A percentile compares a stretch with the other conserved stretches of the same genome.
phyloP scores from a whole-genome alignment of 2,329 filamentous ascomycete genomes.

The Pestalotiopsis sp. region DNA sequence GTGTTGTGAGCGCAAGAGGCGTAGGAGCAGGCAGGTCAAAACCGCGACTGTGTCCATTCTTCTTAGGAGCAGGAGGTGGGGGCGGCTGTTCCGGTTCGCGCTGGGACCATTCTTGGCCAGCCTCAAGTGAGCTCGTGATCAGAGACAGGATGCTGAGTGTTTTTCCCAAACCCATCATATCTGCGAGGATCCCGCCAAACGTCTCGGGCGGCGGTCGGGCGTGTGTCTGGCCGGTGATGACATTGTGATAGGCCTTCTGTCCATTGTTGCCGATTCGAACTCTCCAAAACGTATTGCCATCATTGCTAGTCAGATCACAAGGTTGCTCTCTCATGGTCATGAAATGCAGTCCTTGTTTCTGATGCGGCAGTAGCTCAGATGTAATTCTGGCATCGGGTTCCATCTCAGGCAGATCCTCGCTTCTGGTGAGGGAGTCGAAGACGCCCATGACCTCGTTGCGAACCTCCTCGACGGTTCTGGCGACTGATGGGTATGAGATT shows the following conservation, averaged over 20 bases:
- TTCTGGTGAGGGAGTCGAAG: conserved; percentile 81
- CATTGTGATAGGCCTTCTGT: conserved; percentile 71
- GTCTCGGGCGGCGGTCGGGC: conserved; percentile 65
- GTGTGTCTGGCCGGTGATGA: conserved; percentile 77
- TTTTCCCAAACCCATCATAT: conserved; percentile 91
- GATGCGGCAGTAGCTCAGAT: conserved; percentile 77
- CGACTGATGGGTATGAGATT: conserved; percentile 32
- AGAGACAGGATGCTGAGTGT: conserved; percentile 85
- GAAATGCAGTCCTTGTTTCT: conserved; percentile 88
- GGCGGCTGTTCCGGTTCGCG: conserved; percentile 53
- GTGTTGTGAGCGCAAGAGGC: conserved; percentile 48
- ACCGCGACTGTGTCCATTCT: conserved; percentile 35
- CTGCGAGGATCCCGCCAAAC: conserved; percentile 74
- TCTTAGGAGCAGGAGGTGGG: conserved; percentile 39
- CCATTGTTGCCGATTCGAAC: conserved; percentile 52
- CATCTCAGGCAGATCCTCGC: conserved; percentile 74
- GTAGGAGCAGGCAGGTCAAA: conserved; percentile 45
- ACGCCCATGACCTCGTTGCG: conserved; percentile 82
- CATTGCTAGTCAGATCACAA: conserved; percentile 54
- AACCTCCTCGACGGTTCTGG: conserved; percentile 81
- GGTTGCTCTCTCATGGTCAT: conserved; percentile 79
- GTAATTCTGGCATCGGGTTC: conserved; percentile 65
- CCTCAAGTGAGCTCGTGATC: conserved; percentile 65
- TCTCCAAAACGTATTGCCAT: conserved; percentile 76
- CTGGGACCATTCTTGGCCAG: conserved; percentile 64